Percentiles rank a stretch among this genome's conserved stretches.
These are phyloP conservation scores for Tricholoma sp. DNA, from an alignment of 768 basidiomycete genomes.

Conservation along the genomic window DNA sequence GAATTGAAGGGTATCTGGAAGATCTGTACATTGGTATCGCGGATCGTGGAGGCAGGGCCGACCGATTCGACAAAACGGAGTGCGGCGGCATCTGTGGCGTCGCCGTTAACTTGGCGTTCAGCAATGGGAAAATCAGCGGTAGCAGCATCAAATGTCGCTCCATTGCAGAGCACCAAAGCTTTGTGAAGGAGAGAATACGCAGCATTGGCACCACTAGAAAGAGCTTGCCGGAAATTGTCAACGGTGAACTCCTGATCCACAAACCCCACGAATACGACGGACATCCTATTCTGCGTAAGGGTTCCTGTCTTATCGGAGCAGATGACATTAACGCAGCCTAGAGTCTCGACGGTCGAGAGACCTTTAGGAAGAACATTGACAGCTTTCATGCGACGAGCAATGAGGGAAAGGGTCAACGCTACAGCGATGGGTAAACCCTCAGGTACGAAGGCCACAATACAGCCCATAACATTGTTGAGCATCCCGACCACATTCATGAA, in stretches of 20 bases:
- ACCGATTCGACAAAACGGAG: conserved; percentile 41
- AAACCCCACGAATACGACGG: conserved; percentile 43
- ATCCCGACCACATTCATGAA: conserved; percentile 47
- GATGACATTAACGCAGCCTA: conserved; percentile 54
- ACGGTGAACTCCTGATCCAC: conserved; percentile 27
- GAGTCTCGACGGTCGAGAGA: conserved; percentile 60
- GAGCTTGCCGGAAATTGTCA: conserved; percentile 16
- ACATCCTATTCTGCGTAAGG: conserved; percentile 57
- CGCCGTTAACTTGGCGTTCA: conserved; percentile 35
- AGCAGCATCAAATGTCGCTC: conserved; percentile 43
- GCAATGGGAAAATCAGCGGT: conserved; percentile 20
- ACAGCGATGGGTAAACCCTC: conserved; percentile 52
- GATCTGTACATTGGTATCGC: conserved; percentile 17
- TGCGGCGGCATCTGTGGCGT: conserved; percentile 51
- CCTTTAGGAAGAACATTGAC: conserved; percentile 30
- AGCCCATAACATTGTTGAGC: conserved; percentile 50
- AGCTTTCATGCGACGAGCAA: conserved; percentile 15
- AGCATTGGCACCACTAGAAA: conserved; percentile 4
- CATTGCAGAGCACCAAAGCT: conserved; percentile 49
- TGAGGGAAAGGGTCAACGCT: conserved; percentile 39
- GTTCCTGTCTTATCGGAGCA: conserved; percentile 59
- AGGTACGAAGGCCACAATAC: conserved; percentile 37
- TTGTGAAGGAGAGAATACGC: conserved; percentile 22
- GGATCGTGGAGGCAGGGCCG: conserved; percentile 17
- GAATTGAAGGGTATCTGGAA: conserved; percentile 43